phyloP scores from a whole-genome alignment of 2,329 filamentous ascomycete species.

The Alternaria triticimaculans region DNA sequence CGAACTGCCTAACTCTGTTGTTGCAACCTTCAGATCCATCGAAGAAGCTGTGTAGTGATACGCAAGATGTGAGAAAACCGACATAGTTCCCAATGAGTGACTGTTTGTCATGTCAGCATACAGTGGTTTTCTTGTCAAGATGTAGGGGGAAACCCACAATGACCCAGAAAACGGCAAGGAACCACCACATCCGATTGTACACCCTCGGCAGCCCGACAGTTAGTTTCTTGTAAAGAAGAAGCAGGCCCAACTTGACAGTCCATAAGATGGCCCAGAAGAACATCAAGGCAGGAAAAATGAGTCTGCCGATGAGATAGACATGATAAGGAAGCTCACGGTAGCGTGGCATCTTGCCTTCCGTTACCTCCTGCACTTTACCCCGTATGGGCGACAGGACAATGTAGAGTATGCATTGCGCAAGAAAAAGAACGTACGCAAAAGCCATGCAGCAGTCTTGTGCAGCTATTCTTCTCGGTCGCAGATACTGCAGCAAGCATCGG shows the following conservation, averaged over 20 bases:
- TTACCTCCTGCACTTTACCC: not conserved
- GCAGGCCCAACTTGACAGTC: conserved; percentile 8
- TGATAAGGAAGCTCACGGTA: not conserved
- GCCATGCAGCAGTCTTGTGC: not conserved
- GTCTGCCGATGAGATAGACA: not conserved
- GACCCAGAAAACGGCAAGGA: not conserved
- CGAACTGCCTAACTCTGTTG: not conserved
- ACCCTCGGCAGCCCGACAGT: not conserved
- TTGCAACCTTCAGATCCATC: not conserved
- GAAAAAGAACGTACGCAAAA: not conserved
- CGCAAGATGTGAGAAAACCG: not conserved
- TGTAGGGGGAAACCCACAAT: not conserved
- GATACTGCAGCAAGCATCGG: not conserved
- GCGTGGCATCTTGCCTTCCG: not conserved
- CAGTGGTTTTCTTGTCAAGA: not conserved
- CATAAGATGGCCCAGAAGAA: conserved; percentile 6
- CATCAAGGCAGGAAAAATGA: not conserved
- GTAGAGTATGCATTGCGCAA: not conserved
- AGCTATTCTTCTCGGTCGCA: not conserved
- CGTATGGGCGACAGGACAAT: not conserved
- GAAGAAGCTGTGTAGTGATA: not conserved
- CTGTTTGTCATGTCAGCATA: not conserved
- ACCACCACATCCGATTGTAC: conserved; percentile 5
- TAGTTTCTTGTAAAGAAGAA: conserved; percentile 5
- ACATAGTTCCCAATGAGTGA: conserved; percentile 1